phyloP scores from a whole-genome alignment of 352 stramenopile species.

The Saprolegnia diclina region DNA sequence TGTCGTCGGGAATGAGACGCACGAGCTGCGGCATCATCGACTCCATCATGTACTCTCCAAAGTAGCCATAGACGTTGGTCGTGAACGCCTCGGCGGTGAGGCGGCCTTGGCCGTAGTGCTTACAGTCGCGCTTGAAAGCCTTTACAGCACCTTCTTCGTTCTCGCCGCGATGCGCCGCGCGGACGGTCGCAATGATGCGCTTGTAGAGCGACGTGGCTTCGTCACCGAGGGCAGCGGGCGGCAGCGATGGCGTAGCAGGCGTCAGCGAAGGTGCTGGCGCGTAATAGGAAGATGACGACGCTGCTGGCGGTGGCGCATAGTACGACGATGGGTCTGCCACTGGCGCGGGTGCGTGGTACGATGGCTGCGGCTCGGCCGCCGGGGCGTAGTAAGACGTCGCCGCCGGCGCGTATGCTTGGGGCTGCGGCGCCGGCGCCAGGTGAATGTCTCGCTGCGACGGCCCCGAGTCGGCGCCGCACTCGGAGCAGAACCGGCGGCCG shows the following conservation, averaged over 20 bases:
- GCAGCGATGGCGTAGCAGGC: constrained; percentile 27
- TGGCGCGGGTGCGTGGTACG: too few relatives aligned
- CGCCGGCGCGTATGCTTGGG: too few relatives aligned
- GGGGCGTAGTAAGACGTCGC: too few relatives aligned
- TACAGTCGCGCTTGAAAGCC: constrained; percentile 72
- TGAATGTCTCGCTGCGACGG: not conserved
- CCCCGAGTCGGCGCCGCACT: constrained; percentile 1
- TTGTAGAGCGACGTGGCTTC: constrained; percentile 77
- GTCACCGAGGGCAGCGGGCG: constrained; percentile 52
- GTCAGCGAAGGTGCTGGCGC: not conserved
- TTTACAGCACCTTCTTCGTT: constrained; percentile 53
- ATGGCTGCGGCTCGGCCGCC: too few relatives aligned
- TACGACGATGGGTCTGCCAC: too few relatives aligned
- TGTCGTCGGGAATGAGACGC: constrained; percentile 69
- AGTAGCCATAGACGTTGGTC: constrained; percentile 50
- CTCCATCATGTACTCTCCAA: constrained; percentile 71
- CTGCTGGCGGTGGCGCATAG: too few relatives aligned
- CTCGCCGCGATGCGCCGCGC: constrained; percentile 63
- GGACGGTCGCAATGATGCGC: constrained; percentile 67
- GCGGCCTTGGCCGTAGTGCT: constrained; percentile 58
- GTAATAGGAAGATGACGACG: not conserved
- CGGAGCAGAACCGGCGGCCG: constrained; percentile 16
- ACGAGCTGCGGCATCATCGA: constrained; percentile 74
- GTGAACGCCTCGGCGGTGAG: constrained; percentile 59
- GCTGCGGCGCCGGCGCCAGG: too few relatives aligned